Conservation (phyloP, 2,329 filamentous ascomycete species). For the Talaromyces sp. region DNA sequence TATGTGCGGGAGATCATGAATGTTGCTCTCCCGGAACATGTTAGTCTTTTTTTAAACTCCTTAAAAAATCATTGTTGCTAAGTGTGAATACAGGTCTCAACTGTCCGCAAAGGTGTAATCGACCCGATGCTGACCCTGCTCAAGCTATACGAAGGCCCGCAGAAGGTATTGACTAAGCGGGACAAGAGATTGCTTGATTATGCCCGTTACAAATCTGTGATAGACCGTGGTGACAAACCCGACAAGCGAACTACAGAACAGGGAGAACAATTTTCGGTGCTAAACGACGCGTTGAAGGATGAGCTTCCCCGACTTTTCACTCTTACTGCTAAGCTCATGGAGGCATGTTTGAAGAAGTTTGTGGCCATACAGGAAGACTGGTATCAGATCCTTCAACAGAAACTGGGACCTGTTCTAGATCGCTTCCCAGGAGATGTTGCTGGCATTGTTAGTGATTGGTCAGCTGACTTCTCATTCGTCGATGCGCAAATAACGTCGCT, state of each 20-base stretch:
- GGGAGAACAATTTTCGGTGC: constrained; percentile 80
- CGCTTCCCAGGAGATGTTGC: constrained; percentile 62
- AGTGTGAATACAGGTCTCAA: constrained; percentile 44
- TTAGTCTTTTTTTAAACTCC: constrained; percentile 31
- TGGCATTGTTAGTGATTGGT: constrained; percentile 73
- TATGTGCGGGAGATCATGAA: constrained; percentile 81
- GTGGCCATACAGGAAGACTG: constrained; percentile 78
- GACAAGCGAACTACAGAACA: constrained; percentile 80
- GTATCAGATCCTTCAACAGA: constrained; percentile 78
- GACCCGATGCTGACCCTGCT: constrained; percentile 76
- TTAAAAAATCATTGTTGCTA: neutral
- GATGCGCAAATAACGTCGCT: constrained; percentile 67
- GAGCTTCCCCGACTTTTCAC: constrained; percentile 80
- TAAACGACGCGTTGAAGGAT: constrained; percentile 90
- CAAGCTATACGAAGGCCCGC: constrained; percentile 74
- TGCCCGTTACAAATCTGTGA: constrained; percentile 71
- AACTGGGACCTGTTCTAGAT: constrained; percentile 69
- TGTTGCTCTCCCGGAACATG: constrained; percentile 77
- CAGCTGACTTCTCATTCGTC: constrained; percentile 69
- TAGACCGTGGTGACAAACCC: constrained; percentile 74
- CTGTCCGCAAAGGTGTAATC: constrained; percentile 76
- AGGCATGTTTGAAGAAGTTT: constrained; percentile 76
- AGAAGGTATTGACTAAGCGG: constrained; percentile 87
- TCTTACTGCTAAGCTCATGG: constrained; percentile 76
- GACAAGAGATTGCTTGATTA: constrained; percentile 89